Base-by-base conservation (phyloP, 2,329 filamentous ascomycete genomes). In the Stachybotrys elegans region DNA sequence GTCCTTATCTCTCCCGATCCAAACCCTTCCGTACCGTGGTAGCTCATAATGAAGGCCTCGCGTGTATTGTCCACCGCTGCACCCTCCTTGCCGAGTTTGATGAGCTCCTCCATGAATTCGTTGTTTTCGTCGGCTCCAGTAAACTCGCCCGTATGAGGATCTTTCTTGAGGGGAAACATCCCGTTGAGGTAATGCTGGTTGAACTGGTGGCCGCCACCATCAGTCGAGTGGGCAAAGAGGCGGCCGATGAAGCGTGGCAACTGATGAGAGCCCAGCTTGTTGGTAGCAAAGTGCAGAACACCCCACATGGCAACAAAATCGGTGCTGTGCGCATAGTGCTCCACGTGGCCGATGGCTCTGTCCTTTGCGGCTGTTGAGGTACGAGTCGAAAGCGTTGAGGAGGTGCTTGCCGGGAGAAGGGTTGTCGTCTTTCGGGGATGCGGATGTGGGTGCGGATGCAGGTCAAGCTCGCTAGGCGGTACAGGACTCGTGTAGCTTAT, bases 251-350 rank as follows among this genome's bases (percentile, higher is more conserved):
- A 84, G 35, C 80, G 73, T 41, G 81, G 78, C 48, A 83, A 72
- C 36, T 70, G 62, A 19, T 59, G 63, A 1, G 60, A 63, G 16
- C 54, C 56, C 57, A 66, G 61, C 13, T 45, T 50, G 42, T 76
- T 73, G 22, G 66, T 71, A 2, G 73, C 71, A 56, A 87, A 89
- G 58, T 86, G 76, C 27, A 92, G 68, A 6, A 90, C 79, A 2
- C 88, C 88, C 75, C 84, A 88, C 9, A 81, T 68, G 4, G 86
- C 77, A 3, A 92, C 86, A 51, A 88, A 86, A 54, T 93, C 88
- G 14, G 72, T 76, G 8, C 75, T 76, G 57, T 91, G 86, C 3
- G 83, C 84, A 56, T 91, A 93, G 62, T 93, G 88, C 63, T 93
- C 88, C 31, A 93, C 83, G 51, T 90, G 75, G 6, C 76, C 73